Evolutionary conservation across 1,284 basidiomycete species (phyloP), one percentile per base, ranked within the genome.

Genomic region (Rhizopogon parksii): DNA sequence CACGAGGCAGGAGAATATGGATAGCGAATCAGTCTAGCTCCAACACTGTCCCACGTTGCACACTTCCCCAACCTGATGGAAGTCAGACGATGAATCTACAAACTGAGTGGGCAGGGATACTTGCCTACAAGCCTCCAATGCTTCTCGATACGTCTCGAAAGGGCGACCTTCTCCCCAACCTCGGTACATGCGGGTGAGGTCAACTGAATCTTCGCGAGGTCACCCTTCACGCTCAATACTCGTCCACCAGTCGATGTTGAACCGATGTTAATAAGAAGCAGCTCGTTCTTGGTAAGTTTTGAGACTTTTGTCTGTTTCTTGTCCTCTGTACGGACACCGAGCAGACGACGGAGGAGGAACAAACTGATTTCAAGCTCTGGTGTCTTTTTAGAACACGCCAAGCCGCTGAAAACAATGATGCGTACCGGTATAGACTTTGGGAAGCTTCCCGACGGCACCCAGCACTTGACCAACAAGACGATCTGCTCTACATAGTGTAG

Each of bases 271-370:
- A 95, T 91, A 52, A 95, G 80, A 15, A 99, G 74, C 3, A 97
- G 82, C 72, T 99, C 95, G 68, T 89, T 90, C 72, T 96, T 96
- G 50, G 85, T 80, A 45, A 98, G 79, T 71, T 97, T 98, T 49
- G 89, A 78, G 25, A 95, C 93, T 70, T 93, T 98, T 45, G 95
- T 96, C 69, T 95, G 91, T 71, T 98, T 98, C 76, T 95, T 95
- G 74, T 97, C 95, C 70, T 97, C 95, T 25, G 91, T 93, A 71
- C 95, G 95, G 59, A 98, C 96, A 71, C 95, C 95, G n/a, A 99
- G 81, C 54, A 99, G 73, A 57, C 96, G 83, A 57, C 96, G 89
- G 42, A 96, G 85, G 42, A 96, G 76, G 84, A 95, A 96, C 58
- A 95, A 73, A 64, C 83, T 90, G 68, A 95, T 94, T 70, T 95